Evolutionary conservation across 306 rosid species (phyloP).

Genomic region (Ochetophila trinervis): DNA sequence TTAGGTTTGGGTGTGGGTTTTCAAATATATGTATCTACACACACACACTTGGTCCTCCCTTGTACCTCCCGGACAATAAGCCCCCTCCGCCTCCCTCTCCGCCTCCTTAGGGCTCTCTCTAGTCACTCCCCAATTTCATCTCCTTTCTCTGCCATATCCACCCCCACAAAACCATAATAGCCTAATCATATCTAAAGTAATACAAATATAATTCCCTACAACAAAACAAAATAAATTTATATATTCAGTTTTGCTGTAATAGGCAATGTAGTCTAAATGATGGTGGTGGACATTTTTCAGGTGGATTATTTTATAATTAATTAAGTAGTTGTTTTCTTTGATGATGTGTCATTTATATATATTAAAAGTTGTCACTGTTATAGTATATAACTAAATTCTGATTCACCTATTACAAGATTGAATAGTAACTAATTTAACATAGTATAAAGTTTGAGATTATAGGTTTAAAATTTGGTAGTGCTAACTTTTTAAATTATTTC

Average conservation of each 20-base stretch:
- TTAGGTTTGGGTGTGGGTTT: slow-evolving; percentile 24
- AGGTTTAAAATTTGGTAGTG: no score
- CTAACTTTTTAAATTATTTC: no score
- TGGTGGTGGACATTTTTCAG: no score
- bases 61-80: slow-evolving; percentile 37
- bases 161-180: slow-evolving; percentile 42
- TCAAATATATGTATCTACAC: background rate
- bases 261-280: no score
- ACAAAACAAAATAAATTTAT: background rate
- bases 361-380: no score
- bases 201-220: slow-evolving; percentile 1
- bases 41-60: slow-evolving; percentile 20
- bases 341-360: no score
- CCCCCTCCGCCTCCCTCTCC: slow-evolving; percentile 31
- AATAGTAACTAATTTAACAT: no score
- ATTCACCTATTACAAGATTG: no score
- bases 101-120: slow-evolving; percentile 45
- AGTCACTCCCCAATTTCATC: slow-evolving; percentile 13
- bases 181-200: slow-evolving; percentile 38
- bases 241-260: background rate
- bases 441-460: no score
- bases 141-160: slow-evolving; percentile 32
- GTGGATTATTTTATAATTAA: no score
- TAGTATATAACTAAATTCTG: no score
- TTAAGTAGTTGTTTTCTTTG: no score